These are phyloP conservation scores for Zizania palustris DNA, from an alignment of 202 grass and related monocot species.

Conservation along the genomic window DNA sequence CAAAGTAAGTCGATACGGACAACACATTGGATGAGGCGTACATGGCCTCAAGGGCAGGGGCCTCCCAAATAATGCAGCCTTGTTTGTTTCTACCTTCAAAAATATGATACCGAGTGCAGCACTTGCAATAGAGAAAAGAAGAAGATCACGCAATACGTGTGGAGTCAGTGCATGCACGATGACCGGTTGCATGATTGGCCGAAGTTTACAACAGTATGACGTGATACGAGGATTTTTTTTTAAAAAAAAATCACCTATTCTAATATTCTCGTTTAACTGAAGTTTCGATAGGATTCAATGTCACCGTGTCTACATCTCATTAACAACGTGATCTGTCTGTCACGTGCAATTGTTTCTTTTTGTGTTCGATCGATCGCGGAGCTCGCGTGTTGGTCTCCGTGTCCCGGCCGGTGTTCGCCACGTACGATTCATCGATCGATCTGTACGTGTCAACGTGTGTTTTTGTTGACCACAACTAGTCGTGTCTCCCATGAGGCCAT, in stretches of 20 bases:
- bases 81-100: slow-evolving; percentile 8
- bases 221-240: too few relatives aligned
- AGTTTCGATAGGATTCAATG: too few relatives aligned
- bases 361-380: background rate
- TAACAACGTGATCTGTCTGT: too few relatives aligned
- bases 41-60: background rate
- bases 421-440: background rate
- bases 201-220: slow-evolving; percentile 16
- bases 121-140: slow-evolving; percentile 9
- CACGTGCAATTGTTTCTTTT: background rate
- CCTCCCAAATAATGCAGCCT: slow-evolving; percentile 1
- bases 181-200: background rate
- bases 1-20: slow-evolving; percentile 18
- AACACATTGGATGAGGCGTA: slow-evolving; percentile 13
- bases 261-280: too few relatives aligned
- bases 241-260: too few relatives aligned
- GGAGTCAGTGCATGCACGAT: background rate
- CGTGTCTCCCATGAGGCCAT: background rate
- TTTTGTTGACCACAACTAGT: background rate
- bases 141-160: background rate
- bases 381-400: background rate
- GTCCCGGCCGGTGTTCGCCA: too few relatives aligned
- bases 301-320: too few relatives aligned
- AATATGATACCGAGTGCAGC: background rate
- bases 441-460: background rate